phyloP scores from a whole-genome alignment of 2,329 filamentous ascomycete genomes.

The Diaporthe aspalathi region DNA sequence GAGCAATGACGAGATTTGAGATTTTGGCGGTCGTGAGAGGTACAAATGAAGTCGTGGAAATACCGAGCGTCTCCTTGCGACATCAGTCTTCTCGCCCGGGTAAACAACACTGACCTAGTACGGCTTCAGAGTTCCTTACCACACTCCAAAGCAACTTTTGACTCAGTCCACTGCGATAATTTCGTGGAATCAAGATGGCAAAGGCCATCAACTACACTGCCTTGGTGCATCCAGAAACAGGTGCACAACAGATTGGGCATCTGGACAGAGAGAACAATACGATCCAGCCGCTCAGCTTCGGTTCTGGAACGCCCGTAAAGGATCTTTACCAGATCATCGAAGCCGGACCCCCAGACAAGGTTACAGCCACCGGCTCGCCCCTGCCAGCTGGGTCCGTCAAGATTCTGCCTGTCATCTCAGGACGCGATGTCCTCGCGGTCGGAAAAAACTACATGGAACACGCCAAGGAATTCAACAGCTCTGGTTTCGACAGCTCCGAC shows the following conservation, averaged over 20 bases:
- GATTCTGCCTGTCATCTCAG: background rate
- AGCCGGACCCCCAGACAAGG: background rate
- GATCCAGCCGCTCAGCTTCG: background rate
- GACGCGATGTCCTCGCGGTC: background rate
- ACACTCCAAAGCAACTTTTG: background rate
- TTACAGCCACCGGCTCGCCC: background rate
- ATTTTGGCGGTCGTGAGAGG: background rate
- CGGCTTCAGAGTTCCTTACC: background rate
- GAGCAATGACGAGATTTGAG: constrained; percentile 8
- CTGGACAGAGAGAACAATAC: background rate
- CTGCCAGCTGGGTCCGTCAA: background rate
- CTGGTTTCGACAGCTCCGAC: constrained; percentile 5
- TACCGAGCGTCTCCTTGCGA: background rate
- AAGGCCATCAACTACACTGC: background rate
- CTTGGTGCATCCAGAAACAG: background rate
- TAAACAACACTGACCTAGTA: background rate
- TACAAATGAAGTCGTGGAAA: background rate
- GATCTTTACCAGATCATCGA: background rate
- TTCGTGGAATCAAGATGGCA: background rate
- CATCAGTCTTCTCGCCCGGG: background rate
- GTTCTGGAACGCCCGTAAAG: background rate
- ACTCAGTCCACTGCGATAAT: background rate
- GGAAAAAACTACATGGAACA: constrained; percentile 5
- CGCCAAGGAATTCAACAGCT: constrained; percentile 10
- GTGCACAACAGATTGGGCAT: background rate